A percentile compares a stretch with the other conserved stretches of the same genome.
Evolutionary conservation across 345 rosid genomes (phyloP).

Genomic region (Hibiscus trionum): DNA sequence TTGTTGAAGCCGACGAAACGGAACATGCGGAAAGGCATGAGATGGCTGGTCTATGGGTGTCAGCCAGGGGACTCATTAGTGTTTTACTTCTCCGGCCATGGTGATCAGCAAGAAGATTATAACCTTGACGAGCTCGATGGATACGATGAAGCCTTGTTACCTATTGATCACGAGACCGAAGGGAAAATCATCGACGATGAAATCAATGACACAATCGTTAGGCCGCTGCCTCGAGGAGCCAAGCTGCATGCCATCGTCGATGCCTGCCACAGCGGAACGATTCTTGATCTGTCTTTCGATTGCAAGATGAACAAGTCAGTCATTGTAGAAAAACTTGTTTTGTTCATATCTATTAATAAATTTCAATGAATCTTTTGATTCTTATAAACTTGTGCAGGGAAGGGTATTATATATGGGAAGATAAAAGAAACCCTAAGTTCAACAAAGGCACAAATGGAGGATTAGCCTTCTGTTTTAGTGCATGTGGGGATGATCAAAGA

Average conservation of each 20-base stretch:
- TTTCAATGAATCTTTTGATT: neutral
- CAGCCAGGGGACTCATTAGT: slow-evolving; percentile 68
- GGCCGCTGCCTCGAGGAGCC: slow-evolving; percentile 62
- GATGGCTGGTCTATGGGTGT: slow-evolving; percentile 69
- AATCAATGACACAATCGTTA: slow-evolving; percentile 49
- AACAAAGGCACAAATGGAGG: slow-evolving; percentile 51
- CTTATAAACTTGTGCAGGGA: slow-evolving; percentile 27
- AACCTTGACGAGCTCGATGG: slow-evolving; percentile 63
- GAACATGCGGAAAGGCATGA: slow-evolving; percentile 57
- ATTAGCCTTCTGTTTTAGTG: slow-evolving; percentile 56
- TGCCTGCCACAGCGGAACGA: slow-evolving; percentile 57
- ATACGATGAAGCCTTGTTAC: slow-evolving; percentile 58
- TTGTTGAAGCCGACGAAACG: slow-evolving; percentile 53
- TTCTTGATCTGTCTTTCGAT: slow-evolving; percentile 55
- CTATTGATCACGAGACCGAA: slow-evolving; percentile 63
- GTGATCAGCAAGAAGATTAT: slow-evolving; percentile 41
- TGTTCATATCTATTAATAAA: neutral
- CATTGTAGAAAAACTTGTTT: neutral
- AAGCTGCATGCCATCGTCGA: slow-evolving; percentile 69
- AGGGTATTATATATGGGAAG: slow-evolving; percentile 60
- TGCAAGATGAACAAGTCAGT: slow-evolving; percentile 43
- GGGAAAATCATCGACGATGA: slow-evolving; percentile 74
- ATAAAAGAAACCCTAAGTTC: slow-evolving; percentile 20
- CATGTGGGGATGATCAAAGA: slow-evolving; percentile 18
- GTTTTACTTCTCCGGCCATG: slow-evolving; percentile 84